Percentiles rank a stretch among this genome's conserved stretches.
These are phyloP conservation scores for Tubosaeta sp. DNA, from an alignment of 768 basidiomycete genomes.

Conservation along the genomic window DNA sequence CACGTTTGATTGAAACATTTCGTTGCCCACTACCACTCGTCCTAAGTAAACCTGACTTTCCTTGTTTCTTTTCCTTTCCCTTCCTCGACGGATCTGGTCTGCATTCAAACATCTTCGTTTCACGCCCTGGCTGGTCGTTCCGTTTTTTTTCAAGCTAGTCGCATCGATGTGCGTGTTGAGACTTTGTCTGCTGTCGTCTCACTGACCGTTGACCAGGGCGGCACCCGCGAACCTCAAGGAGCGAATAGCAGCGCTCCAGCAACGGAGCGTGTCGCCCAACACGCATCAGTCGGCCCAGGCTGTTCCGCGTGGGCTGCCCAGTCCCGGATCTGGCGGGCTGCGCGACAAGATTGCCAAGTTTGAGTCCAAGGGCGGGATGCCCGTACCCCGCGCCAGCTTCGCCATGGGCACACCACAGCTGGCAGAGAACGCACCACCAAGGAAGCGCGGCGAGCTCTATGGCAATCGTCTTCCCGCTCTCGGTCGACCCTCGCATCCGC, in stretches of 20 bases:
- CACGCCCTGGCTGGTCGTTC: conserved; percentile 19
- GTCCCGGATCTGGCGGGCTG: conserved; percentile 30
- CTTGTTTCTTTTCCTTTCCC: not conserved
- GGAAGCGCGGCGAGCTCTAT: conserved; percentile 63
- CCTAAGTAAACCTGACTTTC: not conserved
- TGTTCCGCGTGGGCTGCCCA: conserved; percentile 26
- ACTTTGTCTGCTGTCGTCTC: not conserved
- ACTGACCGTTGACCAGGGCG: conserved; percentile 26
- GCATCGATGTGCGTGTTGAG: conserved; percentile 21
- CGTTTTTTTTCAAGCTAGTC: conserved; percentile 18
- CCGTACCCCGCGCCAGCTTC: conserved; percentile 72
- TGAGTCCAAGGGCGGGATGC: conserved; percentile 72
- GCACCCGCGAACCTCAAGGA: conserved; percentile 62
- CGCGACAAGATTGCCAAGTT: conserved; percentile 78
- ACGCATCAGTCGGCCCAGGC: conserved; percentile 33
- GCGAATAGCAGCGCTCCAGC: conserved; percentile 78
- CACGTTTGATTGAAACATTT: not conserved
- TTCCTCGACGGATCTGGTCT: conserved; percentile 10
- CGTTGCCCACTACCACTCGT: not conserved
- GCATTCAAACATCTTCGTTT: conserved; percentile 9
- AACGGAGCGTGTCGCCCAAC: conserved; percentile 36
- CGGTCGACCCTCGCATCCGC: conserved; percentile 14
- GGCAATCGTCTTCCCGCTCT: conserved; percentile 59
- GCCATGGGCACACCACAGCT: conserved; percentile 61
- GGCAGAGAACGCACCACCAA: conserved; percentile 41